Conservation (phyloP, 2,329 filamentous ascomycete genomes). For the Aureobasidium sp. region DNA sequence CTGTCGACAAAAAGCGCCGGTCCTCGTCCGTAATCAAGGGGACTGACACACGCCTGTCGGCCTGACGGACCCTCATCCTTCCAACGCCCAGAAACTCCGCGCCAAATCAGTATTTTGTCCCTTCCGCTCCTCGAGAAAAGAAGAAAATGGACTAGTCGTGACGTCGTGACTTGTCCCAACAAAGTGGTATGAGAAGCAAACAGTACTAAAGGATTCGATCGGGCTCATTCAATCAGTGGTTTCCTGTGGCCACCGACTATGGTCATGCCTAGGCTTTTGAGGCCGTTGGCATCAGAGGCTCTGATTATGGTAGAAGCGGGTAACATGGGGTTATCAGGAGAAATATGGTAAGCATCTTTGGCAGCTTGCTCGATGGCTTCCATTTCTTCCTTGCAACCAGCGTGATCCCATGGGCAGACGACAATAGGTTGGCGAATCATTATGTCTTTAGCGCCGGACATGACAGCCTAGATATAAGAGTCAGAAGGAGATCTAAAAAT, state of each 20-base stretch:
- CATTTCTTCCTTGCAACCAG: slow-evolving; percentile 97
- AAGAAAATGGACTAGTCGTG: neutral
- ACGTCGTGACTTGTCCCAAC: slow-evolving; percentile 2
- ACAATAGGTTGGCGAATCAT: slow-evolving; percentile 85
- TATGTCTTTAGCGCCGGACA: slow-evolving; percentile 84
- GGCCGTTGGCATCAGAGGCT: slow-evolving; percentile 62
- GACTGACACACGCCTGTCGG: neutral
- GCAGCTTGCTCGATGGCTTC: slow-evolving; percentile 95
- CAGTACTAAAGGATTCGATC: neutral
- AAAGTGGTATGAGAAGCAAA: neutral
- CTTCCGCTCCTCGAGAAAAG: neutral
- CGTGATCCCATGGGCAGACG: slow-evolving; percentile 90
- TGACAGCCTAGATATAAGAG: slow-evolving; percentile 58
- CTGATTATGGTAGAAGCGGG: slow-evolving; percentile 77
- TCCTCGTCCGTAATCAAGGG: neutral
- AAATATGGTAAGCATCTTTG: slow-evolving; percentile 81
- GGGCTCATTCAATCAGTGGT: slow-evolving; percentile 56
- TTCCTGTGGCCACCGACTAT: slow-evolving; percentile 57
- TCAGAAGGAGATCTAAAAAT: slow-evolving; percentile 13
- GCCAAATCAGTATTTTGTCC: slow-evolving; percentile 9
- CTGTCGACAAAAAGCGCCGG: neutral
- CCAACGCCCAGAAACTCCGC: slow-evolving; percentile 4
- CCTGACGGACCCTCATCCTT: neutral
- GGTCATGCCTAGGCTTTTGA: slow-evolving; percentile 54
- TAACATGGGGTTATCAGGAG: slow-evolving; percentile 87